These are phyloP conservation scores for Ogataea ramenticola DNA, from an alignment of 805 yeast genomes.

Conservation along the genomic window DNA sequence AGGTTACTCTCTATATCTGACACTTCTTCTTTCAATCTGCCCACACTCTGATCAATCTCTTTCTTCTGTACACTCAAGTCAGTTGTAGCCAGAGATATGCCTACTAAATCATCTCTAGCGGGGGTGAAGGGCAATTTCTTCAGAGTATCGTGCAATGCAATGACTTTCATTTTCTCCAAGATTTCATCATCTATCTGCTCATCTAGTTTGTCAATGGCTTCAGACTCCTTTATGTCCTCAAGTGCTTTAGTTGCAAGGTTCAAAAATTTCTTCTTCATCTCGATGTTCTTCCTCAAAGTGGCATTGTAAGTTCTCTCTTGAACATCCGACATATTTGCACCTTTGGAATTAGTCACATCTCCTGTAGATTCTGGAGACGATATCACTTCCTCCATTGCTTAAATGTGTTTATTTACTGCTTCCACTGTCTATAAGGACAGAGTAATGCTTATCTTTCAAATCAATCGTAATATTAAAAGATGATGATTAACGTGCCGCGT, in stretches of 20 bases:
- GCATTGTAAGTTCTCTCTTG: slow-evolving; percentile 11
- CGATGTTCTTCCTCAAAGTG: slow-evolving; percentile 16
- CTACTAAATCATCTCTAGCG: slow-evolving; percentile 20
- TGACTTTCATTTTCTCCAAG: slow-evolving; percentile 5
- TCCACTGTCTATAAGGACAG: too few relatives aligned
- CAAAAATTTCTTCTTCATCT: slow-evolving; percentile 12
- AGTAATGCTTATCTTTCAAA: too few relatives aligned
- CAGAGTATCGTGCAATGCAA: slow-evolving; percentile 18
- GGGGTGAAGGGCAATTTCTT: slow-evolving; percentile 22
- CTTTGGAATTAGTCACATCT: background rate
- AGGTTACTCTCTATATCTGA: slow-evolving; percentile 3
- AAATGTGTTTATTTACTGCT: too few relatives aligned
- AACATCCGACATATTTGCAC: background rate
- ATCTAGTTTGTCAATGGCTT: background rate
- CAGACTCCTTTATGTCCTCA: slow-evolving; percentile 3
- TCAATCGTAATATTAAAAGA: too few relatives aligned
- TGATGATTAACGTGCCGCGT: too few relatives aligned
- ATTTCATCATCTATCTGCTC: background rate
- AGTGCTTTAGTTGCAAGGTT: slow-evolving; percentile 13
- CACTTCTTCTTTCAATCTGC: background rate
- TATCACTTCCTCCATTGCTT: too few relatives aligned
- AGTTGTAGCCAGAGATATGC: slow-evolving; percentile 18
- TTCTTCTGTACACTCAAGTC: slow-evolving; percentile 7
- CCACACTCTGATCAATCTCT: slow-evolving; percentile 4
- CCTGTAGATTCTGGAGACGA: background rate